Base-by-base conservation (phyloP, 805 yeast genomes). In the Candida michaelii region DNA sequence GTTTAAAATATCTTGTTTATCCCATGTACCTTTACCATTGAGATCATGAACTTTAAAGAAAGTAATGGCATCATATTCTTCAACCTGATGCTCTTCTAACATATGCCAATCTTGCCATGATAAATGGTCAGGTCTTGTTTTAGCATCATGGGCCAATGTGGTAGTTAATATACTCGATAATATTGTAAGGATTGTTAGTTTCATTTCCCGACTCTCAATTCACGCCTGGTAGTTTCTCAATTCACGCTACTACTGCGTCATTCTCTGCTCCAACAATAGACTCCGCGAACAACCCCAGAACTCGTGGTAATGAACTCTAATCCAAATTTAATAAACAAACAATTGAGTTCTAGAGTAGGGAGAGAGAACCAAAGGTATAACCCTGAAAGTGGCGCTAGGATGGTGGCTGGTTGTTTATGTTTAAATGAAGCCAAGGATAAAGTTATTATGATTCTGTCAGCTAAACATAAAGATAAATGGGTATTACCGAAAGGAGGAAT, bases 401-500 rank as follows among this genome's bases (percentile, higher is more conserved):
- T 93, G 50, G 97, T 93, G 7, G 97, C 98, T 3, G 99, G 99
- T 0, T 86, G 96, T 51, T 77, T 93, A 9, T 83, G 91, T 18
- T 64, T 91, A 36, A 79, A 82, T 52, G 58, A 62, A 1, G 69
- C 73, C 19, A 76, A 73, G 43, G 73, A 72, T 21, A 75, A 80
- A 52, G 89, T 91, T 14, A 74, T 93, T 8, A 77, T 93, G 81
- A 77, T 93, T 17, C 76, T 85, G 43, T 87, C 97, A 1, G 72
- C 84, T 11, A 82, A 82, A 5, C 82, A 80, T 48, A 74, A 72
- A 31, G 77, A 79, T 44, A 74, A 74, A 51, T 91, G 96, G 96
- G 87, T 93, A 6, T 62, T 93, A 3, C 99, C 99, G 4, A 93
- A 93, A 60, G 99, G 99, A 25, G 99, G 99, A 1, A 82, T 90